phyloP scores from a whole-genome alignment of 1,284 basidiomycete species.

The Cerioporus squamosus region DNA sequence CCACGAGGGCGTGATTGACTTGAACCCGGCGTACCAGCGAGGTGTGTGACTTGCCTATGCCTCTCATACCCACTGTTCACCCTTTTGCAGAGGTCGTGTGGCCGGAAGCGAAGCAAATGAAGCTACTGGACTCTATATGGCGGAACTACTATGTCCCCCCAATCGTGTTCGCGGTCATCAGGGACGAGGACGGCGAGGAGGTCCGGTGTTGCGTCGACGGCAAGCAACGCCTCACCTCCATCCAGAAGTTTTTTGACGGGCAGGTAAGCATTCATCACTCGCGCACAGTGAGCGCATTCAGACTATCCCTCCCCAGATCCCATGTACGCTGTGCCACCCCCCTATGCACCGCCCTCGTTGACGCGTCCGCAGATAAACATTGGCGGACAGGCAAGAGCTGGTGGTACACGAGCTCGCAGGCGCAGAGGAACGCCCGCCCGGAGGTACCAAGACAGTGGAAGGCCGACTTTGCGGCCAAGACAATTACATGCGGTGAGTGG shows the following conservation, averaged over 20 bases:
- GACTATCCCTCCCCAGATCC: slow-evolving; percentile 34
- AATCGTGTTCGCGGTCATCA: slow-evolving; percentile 64
- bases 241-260: slow-evolving; percentile 73
- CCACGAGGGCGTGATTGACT: slow-evolving; percentile 66
- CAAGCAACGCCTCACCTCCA: slow-evolving; percentile 76
- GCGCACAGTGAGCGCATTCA: too few species aligned
- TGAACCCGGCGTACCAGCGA: slow-evolving; percentile 71
- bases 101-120: slow-evolving; percentile 68
- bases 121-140: slow-evolving; percentile 77
- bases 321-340: slow-evolving; percentile 34
- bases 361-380: slow-evolving; percentile 47
- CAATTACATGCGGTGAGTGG: slow-evolving; percentile 61
- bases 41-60: slow-evolving; percentile 40
- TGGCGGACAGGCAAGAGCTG: slow-evolving; percentile 57
- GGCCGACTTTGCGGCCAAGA: slow-evolving; percentile 51
- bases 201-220: slow-evolving; percentile 75
- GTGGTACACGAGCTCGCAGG: slow-evolving; percentile 58
- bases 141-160: slow-evolving; percentile 76
- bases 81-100: slow-evolving; percentile 66
- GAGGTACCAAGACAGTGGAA: slow-evolving; percentile 58
- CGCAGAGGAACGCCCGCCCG: slow-evolving; percentile 42
- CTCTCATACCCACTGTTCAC: neutral
- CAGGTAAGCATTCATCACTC: slow-evolving; percentile 59
- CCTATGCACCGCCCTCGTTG: neutral
- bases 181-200: slow-evolving; percentile 56